phyloP scores from a whole-genome alignment of 768 basidiomycete genomes.

The Albatrellus ellisii region DNA sequence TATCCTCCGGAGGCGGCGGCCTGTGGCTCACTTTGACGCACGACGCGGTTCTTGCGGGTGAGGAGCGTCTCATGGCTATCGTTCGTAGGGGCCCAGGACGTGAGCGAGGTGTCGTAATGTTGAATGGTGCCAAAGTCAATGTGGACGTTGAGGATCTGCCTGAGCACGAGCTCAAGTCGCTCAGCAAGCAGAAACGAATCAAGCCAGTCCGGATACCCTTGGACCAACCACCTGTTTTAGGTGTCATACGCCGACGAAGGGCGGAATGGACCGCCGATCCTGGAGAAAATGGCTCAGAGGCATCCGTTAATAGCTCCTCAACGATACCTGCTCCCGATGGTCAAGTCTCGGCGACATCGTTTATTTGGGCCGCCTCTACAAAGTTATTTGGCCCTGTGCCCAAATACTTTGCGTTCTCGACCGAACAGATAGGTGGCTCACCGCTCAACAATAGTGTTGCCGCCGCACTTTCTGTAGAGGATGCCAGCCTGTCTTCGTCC shows the following conservation, averaged over 20 bases:
- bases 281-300: conserved; percentile 13
- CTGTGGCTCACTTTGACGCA: conserved; percentile 90
- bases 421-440: conserved; percentile 59
- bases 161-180: conserved; percentile 72
- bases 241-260: conserved; percentile 51
- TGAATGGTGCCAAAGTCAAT: conserved; percentile 75
- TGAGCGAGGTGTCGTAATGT: conserved; percentile 73
- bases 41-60: conserved; percentile 62
- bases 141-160: conserved; percentile 86
- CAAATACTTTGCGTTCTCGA: conserved; percentile 59
- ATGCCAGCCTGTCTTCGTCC: conserved; percentile 35
- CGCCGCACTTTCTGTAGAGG: conserved; percentile 32
- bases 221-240: conserved; percentile 81
- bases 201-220: conserved; percentile 81
- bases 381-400: conserved; percentile 56
- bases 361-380: conserved; percentile 37
- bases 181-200: conserved; percentile 75
- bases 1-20: conserved; percentile 82
- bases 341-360: conserved; percentile 11
- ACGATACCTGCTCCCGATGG: conserved; percentile 1
- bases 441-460: conserved; percentile 72
- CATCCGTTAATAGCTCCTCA: conserved; percentile 1
- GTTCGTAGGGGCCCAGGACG: conserved; percentile 55
- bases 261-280: conserved; percentile 64
- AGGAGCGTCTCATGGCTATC: conserved; percentile 63